Evolutionary conservation across 306 rosid genomes (phyloP).

Genomic region (Corylus americana): DNA sequence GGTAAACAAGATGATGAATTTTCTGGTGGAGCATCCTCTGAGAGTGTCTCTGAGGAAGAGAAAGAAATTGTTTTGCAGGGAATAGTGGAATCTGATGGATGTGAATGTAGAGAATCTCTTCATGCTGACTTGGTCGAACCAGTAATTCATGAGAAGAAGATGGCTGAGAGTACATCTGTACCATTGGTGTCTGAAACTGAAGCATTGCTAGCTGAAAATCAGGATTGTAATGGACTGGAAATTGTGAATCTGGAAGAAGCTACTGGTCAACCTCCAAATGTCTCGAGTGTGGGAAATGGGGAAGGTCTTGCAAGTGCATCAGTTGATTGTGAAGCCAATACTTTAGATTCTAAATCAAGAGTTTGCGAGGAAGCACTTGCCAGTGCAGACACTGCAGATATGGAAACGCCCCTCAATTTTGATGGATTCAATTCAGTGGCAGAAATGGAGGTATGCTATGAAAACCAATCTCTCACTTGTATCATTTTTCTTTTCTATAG

Average conservation of each 20-base stretch:
- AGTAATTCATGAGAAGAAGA: slow-evolving; percentile 29
- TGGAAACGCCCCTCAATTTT: slow-evolving; percentile 58
- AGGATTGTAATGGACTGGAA: slow-evolving; percentile 30
- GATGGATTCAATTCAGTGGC: slow-evolving; percentile 62
- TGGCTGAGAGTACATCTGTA: slow-evolving; percentile 18
- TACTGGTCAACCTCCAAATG: slow-evolving; percentile 28
- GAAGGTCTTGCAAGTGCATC: slow-evolving; percentile 21
- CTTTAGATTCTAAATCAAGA: slow-evolving; percentile 35
- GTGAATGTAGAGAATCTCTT: slow-evolving; percentile 23
- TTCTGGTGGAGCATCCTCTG: slow-evolving; percentile 51
- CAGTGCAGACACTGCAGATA: slow-evolving; percentile 30
- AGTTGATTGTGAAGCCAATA: slow-evolving; percentile 42
- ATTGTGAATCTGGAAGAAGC: slow-evolving; percentile 30
- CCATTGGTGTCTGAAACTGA: slow-evolving; percentile 28
- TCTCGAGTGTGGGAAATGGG: slow-evolving; percentile 27
- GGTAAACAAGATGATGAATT: slow-evolving; percentile 44
- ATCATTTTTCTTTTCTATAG: not conserved
- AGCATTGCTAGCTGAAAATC: slow-evolving; percentile 38
- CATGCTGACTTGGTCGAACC: slow-evolving; percentile 26
- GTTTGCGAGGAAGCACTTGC: slow-evolving; percentile 44
- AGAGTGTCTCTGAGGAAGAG: slow-evolving; percentile 83
- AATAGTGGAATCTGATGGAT: slow-evolving; percentile 33
- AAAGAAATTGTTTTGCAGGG: slow-evolving; percentile 46
- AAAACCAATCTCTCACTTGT: slow-evolving; percentile 13
- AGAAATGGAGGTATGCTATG: slow-evolving; percentile 78